A percentile compares a stretch with the other conserved stretches of the same genome.
phyloP scores from a whole-genome alignment of 140 eudicot species.

The Erigeron philadelphicus region DNA sequence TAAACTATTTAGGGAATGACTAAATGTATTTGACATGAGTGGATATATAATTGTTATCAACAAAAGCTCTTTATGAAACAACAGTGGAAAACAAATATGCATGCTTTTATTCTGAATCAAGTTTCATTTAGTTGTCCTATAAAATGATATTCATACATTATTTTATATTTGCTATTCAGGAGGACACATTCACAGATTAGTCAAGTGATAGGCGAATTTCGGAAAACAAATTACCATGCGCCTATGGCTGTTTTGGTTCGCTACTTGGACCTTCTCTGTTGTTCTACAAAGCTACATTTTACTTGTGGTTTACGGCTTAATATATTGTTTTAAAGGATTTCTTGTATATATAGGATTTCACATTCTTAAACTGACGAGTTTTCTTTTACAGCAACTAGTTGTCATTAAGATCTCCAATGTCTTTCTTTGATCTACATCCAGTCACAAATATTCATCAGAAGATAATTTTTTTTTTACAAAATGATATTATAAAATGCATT shows the following conservation, averaged over 20 bases:
- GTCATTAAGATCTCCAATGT: too few relatives aligned
- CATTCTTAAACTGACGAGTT: constrained; percentile 8
- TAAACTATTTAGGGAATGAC: constrained; percentile 3
- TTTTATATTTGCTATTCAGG: constrained; percentile 44
- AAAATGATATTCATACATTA: background rate
- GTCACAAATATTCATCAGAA: too few relatives aligned
- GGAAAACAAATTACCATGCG: constrained; percentile 71
- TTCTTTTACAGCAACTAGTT: background rate
- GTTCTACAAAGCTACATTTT: background rate
- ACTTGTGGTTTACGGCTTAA: constrained; percentile 12
- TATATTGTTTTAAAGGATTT: constrained; percentile 15
- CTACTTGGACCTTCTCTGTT: constrained; percentile 8
- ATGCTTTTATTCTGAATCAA: background rate
- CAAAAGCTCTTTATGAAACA: constrained; percentile 2
- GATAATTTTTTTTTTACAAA: too few relatives aligned
- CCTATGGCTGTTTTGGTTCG: constrained; percentile 94
- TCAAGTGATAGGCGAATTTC: constrained; percentile 81
- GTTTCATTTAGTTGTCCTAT: constrained; percentile 8
- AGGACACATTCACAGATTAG: constrained; percentile 85
- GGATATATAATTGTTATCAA: background rate
- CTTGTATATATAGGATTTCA: constrained; percentile 5
- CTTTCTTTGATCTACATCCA: too few relatives aligned
- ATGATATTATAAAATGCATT: too few relatives aligned
- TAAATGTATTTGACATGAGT: constrained; percentile 2
- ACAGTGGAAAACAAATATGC: background rate